Evolutionary conservation across 306 rosid species (phyloP), one percentile per base, ranked within the genome.

Genomic region (Elaeagnus macrophylla): DNA sequence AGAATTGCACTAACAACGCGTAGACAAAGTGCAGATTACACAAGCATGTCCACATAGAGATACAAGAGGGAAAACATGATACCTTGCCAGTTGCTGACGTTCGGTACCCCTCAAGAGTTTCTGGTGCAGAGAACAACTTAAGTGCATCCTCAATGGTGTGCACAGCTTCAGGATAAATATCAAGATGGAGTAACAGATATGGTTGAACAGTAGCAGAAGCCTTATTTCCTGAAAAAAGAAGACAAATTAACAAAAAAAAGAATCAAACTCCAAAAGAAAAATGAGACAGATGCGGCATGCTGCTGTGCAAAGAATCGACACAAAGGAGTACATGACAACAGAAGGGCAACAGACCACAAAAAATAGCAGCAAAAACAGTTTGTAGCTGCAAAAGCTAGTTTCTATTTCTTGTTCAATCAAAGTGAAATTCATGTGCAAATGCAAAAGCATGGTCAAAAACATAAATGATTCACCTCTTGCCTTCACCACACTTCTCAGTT

Each of bases 61-160:
- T n/a, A n/a, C n/a, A n/a, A 8, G 38, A 19, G 54, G 25, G 36
- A 51, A 15, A 6, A 9, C 47, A 9, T 18, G 35, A 58, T 78
- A 91, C 96, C 94, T 87, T 87, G 67, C 93, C 96, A 58, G 87
- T 62, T 39, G 71, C 45, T 12, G 96, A 78, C 44, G 96, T 10
- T 53, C 89, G 83, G 69, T 87, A 91, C 25, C 96, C 99, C 77
- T 91, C 99, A 35, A 91, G 83, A 62, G 81, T 75, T 75, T 87
- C 99, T 37, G 83, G 84, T n/a, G 82, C 93, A 73, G 94, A 82
- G 78, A 84, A 91, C 74, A 84, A 62, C 72, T 64, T 84, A 61
- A 91, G 69, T 8, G 99, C 99, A 73, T 87, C 89, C 76, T 87
- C 95, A 44, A 93, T 87, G 0, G 89, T 78, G 42, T 60, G 73